Evolutionary conservation across 2,329 filamentous ascomycete species (phyloP).

Genomic region (Cryphonectria japonica): DNA sequence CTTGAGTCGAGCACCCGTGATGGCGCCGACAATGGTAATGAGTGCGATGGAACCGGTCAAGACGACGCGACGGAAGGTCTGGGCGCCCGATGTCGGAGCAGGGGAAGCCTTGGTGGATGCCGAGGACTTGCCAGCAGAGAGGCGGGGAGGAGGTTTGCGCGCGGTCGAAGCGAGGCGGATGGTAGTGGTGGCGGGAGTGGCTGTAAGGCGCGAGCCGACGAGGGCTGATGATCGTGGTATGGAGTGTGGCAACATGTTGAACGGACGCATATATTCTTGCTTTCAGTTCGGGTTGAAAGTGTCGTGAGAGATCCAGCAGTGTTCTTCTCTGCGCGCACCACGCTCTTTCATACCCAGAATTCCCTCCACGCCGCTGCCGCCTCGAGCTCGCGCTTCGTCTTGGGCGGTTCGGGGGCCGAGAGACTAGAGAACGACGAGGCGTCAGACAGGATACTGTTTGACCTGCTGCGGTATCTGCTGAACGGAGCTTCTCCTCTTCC

Average conservation of each 20-base stretch:
- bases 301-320: neutral
- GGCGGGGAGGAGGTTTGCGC: neutral
- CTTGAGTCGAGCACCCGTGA: conserved; percentile 42
- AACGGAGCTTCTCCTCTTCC: neutral
- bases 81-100: conserved; percentile 1
- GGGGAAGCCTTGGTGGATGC: neutral
- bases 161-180: conserved; percentile 14
- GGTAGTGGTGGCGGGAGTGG: neutral
- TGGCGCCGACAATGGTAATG: conserved; percentile 37
- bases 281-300: neutral
- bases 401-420: neutral
- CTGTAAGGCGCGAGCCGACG: neutral
- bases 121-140: neutral
- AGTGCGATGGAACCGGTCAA: conserved; percentile 36
- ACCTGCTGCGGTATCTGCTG: conserved; percentile 11
- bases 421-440: conserved; percentile 10
- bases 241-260: neutral
- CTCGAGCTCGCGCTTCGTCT: conserved; percentile 23
- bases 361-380: conserved; percentile 31
- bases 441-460: conserved; percentile 20
- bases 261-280: neutral
- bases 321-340: neutral
- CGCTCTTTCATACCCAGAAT: conserved; percentile 32
- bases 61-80: conserved; percentile 33
- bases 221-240: neutral